A percentile compares a stretch with the other conserved stretches of the same genome.
phyloP scores from a whole-genome alignment of 2,329 filamentous ascomycete species.

The Plectosphaerella plurivora region DNA sequence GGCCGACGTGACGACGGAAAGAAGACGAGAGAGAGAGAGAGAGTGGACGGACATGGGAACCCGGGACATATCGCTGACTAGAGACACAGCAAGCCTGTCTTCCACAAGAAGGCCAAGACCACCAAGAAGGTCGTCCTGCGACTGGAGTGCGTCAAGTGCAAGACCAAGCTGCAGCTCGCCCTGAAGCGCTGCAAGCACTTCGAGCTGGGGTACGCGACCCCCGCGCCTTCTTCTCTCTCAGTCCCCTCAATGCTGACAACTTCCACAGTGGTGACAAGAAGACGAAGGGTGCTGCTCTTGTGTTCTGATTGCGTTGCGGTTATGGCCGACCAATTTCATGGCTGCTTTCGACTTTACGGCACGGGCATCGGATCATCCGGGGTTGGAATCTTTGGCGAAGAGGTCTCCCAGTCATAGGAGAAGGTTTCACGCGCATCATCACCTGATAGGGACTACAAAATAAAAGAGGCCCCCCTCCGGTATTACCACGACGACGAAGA shows the following conservation, averaged over 20 bases:
- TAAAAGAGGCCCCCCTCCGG: slow-evolving; percentile 19
- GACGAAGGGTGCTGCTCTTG: slow-evolving; percentile 99
- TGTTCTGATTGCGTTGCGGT: slow-evolving; percentile 77
- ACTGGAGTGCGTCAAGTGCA: slow-evolving; percentile 96
- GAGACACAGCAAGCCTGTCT: slow-evolving; percentile 73
- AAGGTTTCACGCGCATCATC: slow-evolving; percentile 24
- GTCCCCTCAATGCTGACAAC: slow-evolving; percentile 1
- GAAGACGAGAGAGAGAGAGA: neutral
- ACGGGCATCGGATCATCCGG: slow-evolving; percentile 17
- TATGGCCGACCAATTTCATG: slow-evolving; percentile 15
- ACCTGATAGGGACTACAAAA: slow-evolving; percentile 38
- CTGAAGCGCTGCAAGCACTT: slow-evolving; percentile 99
- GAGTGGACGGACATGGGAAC: neutral
- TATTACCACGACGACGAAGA: slow-evolving; percentile 11
- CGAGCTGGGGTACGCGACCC: slow-evolving; percentile 90
- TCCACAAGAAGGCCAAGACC: slow-evolving; percentile 99
- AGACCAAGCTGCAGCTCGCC: slow-evolving; percentile 95
- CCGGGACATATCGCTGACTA: neutral
- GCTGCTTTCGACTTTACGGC: slow-evolving; percentile 11
- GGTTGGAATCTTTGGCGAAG: slow-evolving; percentile 40
- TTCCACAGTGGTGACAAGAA: slow-evolving; percentile 96
- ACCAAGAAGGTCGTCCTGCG: slow-evolving; percentile 99
- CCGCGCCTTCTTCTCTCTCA: slow-evolving; percentile 1
- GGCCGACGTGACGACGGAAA: no score
- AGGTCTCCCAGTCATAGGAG: slow-evolving; percentile 26